phyloP scores from a whole-genome alignment of 2,329 filamentous ascomycete species.

The Scortechinia acanthostroma region DNA sequence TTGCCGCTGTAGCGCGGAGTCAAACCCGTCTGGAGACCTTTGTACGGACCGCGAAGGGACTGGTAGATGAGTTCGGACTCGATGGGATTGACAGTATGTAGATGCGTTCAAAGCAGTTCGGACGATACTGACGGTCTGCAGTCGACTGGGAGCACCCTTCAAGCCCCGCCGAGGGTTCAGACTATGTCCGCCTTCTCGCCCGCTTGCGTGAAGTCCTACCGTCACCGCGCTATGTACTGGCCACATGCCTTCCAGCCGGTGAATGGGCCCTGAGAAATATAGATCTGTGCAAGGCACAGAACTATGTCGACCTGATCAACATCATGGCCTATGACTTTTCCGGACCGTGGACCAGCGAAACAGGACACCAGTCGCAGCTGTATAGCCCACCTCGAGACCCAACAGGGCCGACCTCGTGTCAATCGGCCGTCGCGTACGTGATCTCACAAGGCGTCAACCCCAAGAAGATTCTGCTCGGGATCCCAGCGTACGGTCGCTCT shows the following conservation, averaged over 20 bases:
- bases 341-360: conserved; percentile 60
- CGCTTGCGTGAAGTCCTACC: conserved; percentile 52
- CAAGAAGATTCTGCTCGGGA: conserved; percentile 68
- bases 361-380: conserved; percentile 72
- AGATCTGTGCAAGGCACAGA: conserved; percentile 52
- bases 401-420: conserved; percentile 39
- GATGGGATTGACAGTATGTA: conserved; percentile 71
- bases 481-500: conserved; percentile 70
- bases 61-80: conserved; percentile 66
- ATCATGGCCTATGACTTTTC: conserved; percentile 77
- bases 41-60: conserved; percentile 54
- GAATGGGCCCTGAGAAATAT: conserved; percentile 61
- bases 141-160: conserved; percentile 79
- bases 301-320: conserved; percentile 70
- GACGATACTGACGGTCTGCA: conserved; percentile 18
- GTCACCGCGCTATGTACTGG: too few species aligned
- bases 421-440: conserved; percentile 60
- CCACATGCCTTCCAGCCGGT: conserved; percentile 71
- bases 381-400: conserved; percentile 53
- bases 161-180: conserved; percentile 54
- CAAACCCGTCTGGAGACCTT: conserved; percentile 60
- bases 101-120: neutral
- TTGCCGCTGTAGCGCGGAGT: conserved; percentile 58
- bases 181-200: conserved; percentile 67
- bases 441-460: conserved; percentile 58